Percentiles rank a stretch among this genome's conserved stretches.
phyloP scores from a whole-genome alignment of 257 asterid species.

The Solanum commersonii region DNA sequence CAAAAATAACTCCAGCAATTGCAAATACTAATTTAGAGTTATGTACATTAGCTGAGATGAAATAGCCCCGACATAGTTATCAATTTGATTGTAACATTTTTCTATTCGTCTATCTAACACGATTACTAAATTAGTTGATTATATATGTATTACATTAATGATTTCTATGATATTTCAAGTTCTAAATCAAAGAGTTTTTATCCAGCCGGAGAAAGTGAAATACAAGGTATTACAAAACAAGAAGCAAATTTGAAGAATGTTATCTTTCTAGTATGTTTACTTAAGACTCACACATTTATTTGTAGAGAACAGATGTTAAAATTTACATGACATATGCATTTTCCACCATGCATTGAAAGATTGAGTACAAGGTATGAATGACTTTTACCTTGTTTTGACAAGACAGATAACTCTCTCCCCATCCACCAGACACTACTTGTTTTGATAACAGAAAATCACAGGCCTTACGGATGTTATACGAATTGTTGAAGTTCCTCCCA shows the following conservation, averaged over 20 bases:
- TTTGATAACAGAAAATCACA: conserved; percentile 83
- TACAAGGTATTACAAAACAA: background rate
- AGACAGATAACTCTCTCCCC: conserved; percentile 97
- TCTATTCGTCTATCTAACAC: background rate
- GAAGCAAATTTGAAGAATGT: background rate
- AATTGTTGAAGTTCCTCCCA: conserved; percentile 50
- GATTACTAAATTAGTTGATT: background rate
- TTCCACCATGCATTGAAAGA: background rate
- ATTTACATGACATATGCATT: background rate
- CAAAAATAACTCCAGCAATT: background rate
- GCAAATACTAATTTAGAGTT: background rate
- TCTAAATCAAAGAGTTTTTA: background rate
- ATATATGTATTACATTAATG: background rate
- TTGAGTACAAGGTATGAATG: background rate
- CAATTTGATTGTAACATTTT: background rate
- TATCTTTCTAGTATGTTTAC: background rate
- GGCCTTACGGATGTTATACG: conserved; percentile 64
- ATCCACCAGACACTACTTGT: conserved; percentile 83
- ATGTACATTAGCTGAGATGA: background rate
- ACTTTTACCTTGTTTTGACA: conserved; percentile 72
- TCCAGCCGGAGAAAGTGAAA: background rate
- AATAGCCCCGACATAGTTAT: background rate
- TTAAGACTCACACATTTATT: background rate
- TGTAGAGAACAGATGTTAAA: background rate
- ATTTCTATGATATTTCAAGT: background rate